Evolutionary conservation across 2,329 filamentous ascomycete species (phyloP), one percentile per base, ranked within the genome.

Genomic region (Zymoseptoria pseudotritici): DNA sequence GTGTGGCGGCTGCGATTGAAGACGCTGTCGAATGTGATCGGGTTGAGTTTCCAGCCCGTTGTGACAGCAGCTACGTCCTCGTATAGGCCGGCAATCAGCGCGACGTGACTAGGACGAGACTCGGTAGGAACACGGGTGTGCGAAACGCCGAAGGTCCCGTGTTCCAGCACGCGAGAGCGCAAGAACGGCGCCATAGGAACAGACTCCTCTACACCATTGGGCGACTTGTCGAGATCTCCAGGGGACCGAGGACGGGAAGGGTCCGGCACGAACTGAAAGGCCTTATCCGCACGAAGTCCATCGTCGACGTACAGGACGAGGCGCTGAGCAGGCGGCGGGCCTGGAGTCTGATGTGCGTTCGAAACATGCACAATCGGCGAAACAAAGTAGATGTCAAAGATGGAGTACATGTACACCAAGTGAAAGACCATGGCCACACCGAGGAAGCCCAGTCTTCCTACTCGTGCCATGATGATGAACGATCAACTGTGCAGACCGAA

Each of bases 21-120:
- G 10, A 99, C 91, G 70, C 93, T 97, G 78, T 99, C 94, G 71
- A 99, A 99, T 72, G 97, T 89, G 70, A 99, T 94, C 0, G 94
- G 94, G 72, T 99, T 99, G 67, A 97, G 79, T 77, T 99, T 97
- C 94, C 94, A 99, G 17, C 94, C 94, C 0, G 95, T 99, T 29
- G 89, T 95, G 20, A 99, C 94, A 1, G 94, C 89, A 36, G 94
- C 97, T 1, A 99, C 94, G 79, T 99, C 94, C 76, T 99, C 94
- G 73, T 99, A 99, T 42, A 99, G 78, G 4, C 94, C 94, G 5
- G 94, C 94, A 69, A 99, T 99, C 58, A 99, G 83, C 42, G 94
- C 94, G 60, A 99, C 94, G 79, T 99, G 94, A 17, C 94, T 95
- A 0, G 94, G 94, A 19, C 94, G 85, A 19, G 94, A 99, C 76